phyloP scores from a whole-genome alignment of 805 yeast species.

The Candida hungchunana region DNA sequence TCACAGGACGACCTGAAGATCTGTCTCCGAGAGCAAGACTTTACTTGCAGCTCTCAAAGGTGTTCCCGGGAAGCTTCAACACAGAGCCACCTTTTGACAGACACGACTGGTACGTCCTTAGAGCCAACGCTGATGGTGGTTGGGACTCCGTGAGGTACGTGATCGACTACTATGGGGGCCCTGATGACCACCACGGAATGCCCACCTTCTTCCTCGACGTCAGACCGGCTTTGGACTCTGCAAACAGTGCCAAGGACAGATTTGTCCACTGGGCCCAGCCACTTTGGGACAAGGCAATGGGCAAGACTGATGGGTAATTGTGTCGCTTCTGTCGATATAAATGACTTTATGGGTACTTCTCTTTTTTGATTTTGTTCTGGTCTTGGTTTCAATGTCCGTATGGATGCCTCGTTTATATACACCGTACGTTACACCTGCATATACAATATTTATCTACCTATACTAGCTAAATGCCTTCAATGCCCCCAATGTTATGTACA shows the following conservation, averaged over 20 bases:
- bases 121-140: slow-evolving; percentile 43
- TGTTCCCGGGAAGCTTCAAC: slow-evolving; percentile 70
- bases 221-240: slow-evolving; percentile 84
- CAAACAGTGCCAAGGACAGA: slow-evolving; percentile 63
- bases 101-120: slow-evolving; percentile 96
- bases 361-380: neutral
- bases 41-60: slow-evolving; percentile 57
- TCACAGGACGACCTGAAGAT: slow-evolving; percentile 90
- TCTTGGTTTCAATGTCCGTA: no score
- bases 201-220: slow-evolving; percentile 93
- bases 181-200: slow-evolving; percentile 83
- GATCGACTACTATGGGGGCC: slow-evolving; percentile 94
- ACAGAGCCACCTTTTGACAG: slow-evolving; percentile 92
- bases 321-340: neutral
- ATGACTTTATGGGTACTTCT: neutral
- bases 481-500: no score
- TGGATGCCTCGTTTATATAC: no score
- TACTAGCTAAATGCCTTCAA: neutral
- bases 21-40: slow-evolving; percentile 79
- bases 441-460: neutral
- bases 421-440: neutral
- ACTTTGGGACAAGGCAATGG: slow-evolving; percentile 63
- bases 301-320: slow-evolving; percentile 6
- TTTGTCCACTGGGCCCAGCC: slow-evolving; percentile 64
- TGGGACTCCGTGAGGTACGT: slow-evolving; percentile 84